Percentiles rank a stretch among this genome's conserved stretches.
phyloP scores from a whole-genome alignment of 495 filamentous ascomycete genomes.

The Tuber microsphaerosporum region DNA sequence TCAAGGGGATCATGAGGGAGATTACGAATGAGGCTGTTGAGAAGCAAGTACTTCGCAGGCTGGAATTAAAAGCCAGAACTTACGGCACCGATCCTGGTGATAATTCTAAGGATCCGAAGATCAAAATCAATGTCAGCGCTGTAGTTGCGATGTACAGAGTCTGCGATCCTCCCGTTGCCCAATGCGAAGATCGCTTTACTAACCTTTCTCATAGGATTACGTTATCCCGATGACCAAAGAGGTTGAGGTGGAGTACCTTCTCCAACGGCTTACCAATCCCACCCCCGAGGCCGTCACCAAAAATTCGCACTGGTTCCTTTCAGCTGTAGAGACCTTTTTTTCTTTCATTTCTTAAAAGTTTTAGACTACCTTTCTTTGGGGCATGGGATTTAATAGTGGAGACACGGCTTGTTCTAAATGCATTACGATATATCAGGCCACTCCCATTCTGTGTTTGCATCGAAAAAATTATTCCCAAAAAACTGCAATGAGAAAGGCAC shows the following conservation, averaged over 20 bases:
- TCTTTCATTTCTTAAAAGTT: neutral
- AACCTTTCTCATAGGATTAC: conserved; percentile 54
- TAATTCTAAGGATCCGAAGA: conserved; percentile 39
- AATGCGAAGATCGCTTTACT: neutral
- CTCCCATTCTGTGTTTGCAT: neutral
- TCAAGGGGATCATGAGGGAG: conserved; percentile 71
- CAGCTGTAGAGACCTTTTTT: neutral
- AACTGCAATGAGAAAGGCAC: neutral
- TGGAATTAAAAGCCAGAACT: conserved; percentile 85
- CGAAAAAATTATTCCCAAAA: neutral
- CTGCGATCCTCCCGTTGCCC: conserved; percentile 23
- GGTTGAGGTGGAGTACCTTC: conserved; percentile 95
- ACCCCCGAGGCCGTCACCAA: neutral
- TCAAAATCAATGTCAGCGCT: conserved; percentile 86
- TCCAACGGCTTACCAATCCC: conserved; percentile 66
- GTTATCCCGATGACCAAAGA: conserved; percentile 96
- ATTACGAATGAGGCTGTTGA: conserved; percentile 90
- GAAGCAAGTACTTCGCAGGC: conserved; percentile 78
- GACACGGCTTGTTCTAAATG: neutral
- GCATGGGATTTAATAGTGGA: neutral
- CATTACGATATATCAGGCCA: neutral
- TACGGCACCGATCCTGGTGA: conserved; percentile 83
- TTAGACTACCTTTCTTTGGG: neutral
- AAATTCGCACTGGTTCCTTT: neutral
- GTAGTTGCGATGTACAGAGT: conserved; percentile 91